Evolutionary conservation across 257 asterid species (phyloP), one percentile per base, ranked within the genome.

Genomic region (Jaltomata sinuosa): DNA sequence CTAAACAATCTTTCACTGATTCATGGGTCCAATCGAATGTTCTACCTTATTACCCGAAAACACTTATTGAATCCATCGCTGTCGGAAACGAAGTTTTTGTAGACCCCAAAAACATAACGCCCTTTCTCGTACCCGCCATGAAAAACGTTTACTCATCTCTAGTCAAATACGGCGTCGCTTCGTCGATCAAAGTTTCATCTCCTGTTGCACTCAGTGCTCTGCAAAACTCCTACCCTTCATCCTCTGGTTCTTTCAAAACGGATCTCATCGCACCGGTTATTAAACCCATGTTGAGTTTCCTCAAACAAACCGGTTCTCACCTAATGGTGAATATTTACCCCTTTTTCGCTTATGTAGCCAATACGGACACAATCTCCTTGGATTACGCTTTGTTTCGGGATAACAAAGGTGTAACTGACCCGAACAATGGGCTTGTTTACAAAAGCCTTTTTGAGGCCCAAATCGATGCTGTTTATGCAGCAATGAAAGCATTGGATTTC

Each of bases 31-130:
- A 90, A 31, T 85, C 96, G 38, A 92, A 96, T 85, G 84, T 96
- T 78, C 84, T 93, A 25, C 50, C 94, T 0, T 87, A 93, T 90
- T 81, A 87, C 59, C 97, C 97, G 4, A 87, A 84, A 0, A 89
- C 99, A 10, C 78, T 40, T 15, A 94, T 96, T 76, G 96, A 92
- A 38, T 90, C 94, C 85, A 90, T 96, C 12, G 92, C 97, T 10
- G 98, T 96, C 5, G 99, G 99, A 4, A 96, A 96, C 5, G 98
- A 96, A 50, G 98, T 96, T 0, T 93, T 93, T 52, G 97, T 86
- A 15, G 95, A 91, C 83, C 93, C 97, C 3, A 72, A 85, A 0
- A 93, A 94, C 83, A 89, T 92, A 22, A 89, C 98, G 3, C 21
- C 36, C 2, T 93, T 50, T 90, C 93, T 96, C 71, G 97, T 96